Base-by-base conservation (phyloP, 2,329 filamentous ascomycete species). In the Coniochaeta sp. region DNA sequence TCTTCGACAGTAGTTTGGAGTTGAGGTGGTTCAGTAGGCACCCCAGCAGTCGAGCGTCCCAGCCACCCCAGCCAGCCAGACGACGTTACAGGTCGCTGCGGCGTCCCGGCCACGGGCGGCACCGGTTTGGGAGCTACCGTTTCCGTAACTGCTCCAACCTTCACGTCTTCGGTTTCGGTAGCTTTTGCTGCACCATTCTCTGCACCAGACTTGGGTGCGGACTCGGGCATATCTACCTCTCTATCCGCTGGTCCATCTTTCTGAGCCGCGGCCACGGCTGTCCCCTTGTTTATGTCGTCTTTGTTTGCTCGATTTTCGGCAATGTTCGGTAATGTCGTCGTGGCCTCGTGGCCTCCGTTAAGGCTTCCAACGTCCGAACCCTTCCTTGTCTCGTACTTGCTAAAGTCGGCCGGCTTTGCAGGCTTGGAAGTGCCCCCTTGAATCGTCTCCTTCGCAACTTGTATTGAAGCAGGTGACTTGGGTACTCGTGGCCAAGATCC, bases 361-460 rank as follows among this genome's bases (percentile, higher is more conserved):
- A 66, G 27, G 52, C 60, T 65, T 55, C 60, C 57, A 13, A 55
- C 51, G 31, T 70, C 68, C 42, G 55, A 49, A 40, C 57, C 59
- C 55, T 65, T 77, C 53, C 67, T 75, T 10, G 66, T 58, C 3
- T 80, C 78, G 53, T 75, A 82, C 40, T 76, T 74, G 51, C 71
- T 72, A 28, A 82, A 68, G 57, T 82, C 77, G 3, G 75, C 67
- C 1, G 69, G 58, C 8, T 68, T 68, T n/a, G 61, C 67, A 1
- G 77, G 67, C 52, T 72, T 74, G 47, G 75, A 65, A 3, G 77
- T 81, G 47, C 75, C 79, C 27, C 80, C 82, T 45, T 80, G 66
- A 26, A 85, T 84, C 12, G 77, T 81, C 62, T 86, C 82, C 56
- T 73, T 74, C 3, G 80, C 79, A 42, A 86, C 69, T 49, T 81